Evolutionary conservation across 108 stramenopile genomes (phyloP).

Genomic region (Cylindrotheca closterium): DNA sequence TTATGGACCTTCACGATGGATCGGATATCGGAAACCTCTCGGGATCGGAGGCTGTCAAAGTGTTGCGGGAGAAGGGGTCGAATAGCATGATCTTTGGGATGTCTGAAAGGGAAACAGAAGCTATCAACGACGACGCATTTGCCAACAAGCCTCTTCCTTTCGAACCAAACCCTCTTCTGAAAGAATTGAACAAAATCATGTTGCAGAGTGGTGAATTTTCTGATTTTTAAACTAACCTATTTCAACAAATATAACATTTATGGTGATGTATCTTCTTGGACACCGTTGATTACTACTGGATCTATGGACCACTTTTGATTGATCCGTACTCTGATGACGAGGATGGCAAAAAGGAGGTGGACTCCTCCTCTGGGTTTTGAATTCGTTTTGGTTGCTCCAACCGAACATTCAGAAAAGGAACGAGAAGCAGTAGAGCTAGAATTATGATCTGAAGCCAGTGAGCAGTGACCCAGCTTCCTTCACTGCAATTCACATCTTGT

Average conservation of each 20-base stretch:
- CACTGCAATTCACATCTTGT: neutral
- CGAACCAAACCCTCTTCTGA: conserved; percentile 14
- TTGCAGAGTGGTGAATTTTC: neutral
- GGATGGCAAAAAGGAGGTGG: too few species aligned
- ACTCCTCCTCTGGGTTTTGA: too few species aligned
- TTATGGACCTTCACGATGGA: conserved; percentile 34
- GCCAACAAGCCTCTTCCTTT: conserved; percentile 35
- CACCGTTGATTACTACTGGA: too few species aligned
- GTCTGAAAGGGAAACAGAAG: conserved; percentile 31
- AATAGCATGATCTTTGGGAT: conserved; percentile 21
- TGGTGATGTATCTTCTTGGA: too few species aligned
- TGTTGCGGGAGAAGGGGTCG: neutral
- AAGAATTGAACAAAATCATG: conserved; percentile 18
- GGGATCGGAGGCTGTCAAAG: neutral
- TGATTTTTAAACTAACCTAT: too few species aligned
- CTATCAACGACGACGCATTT: conserved; percentile 21
- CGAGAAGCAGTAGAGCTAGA: conserved; percentile 5
- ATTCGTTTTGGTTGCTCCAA: too few species aligned
- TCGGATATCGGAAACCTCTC: neutral
- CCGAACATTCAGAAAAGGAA: conserved; percentile 15
- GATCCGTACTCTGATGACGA: too few species aligned
- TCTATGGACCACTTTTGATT: too few species aligned
- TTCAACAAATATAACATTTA: too few species aligned
- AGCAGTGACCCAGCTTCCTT: conserved; percentile 14
- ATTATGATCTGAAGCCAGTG: conserved; percentile 15